Conservation (phyloP, 768 basidiomycete species). For the Dacryopinax spathularia region DNA sequence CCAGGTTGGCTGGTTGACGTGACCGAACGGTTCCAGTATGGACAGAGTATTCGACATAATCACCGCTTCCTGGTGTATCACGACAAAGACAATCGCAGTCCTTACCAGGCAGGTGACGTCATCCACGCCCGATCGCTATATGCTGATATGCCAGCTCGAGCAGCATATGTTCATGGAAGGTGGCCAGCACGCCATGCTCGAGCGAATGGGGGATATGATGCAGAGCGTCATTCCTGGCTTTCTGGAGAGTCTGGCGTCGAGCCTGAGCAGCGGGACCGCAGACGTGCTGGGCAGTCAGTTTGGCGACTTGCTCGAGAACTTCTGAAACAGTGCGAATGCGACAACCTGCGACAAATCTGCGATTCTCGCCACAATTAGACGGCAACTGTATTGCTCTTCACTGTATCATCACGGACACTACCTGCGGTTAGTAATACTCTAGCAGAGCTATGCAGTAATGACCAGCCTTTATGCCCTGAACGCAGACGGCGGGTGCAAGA, state of each 20-base stretch:
- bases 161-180: slow-evolving; percentile 1
- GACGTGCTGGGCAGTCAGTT: background rate
- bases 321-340: background rate
- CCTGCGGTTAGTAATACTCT: background rate
- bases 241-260: background rate
- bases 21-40: background rate
- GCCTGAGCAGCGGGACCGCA: background rate
- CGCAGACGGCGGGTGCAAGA: too few species aligned
- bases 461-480: background rate
- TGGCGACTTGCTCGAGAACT: background rate
- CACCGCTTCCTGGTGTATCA: background rate
- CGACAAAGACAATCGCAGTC: slow-evolving; percentile 2
- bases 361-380: too few species aligned
- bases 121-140: background rate
- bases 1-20: background rate
- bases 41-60: background rate
- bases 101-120: background rate
- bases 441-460: background rate
- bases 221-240: background rate
- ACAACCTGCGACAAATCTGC: too few species aligned
- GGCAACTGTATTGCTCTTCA: too few species aligned
- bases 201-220: background rate
- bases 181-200: background rate
- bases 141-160: background rate
- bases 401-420: background rate